A percentile compares a stretch with the other conserved stretches of the same genome.
Conservation (phyloP, 2,329 filamentous ascomycete genomes). For the Epichloe gansuensis region DNA sequence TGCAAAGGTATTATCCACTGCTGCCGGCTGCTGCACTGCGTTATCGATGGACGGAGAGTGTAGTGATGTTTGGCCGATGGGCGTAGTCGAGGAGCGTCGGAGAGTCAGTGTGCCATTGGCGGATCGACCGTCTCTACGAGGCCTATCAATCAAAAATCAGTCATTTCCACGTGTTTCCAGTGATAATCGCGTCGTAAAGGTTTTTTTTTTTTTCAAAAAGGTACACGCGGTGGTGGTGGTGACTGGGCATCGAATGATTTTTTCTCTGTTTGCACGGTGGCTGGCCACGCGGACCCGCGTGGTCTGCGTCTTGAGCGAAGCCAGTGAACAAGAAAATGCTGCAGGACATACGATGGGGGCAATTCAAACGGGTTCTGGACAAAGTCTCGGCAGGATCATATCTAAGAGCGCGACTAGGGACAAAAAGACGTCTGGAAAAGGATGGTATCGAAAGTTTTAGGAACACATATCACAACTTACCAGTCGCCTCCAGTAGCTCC, state of each 20-base stretch:
- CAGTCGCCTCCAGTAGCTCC: slow-evolving; percentile 53
- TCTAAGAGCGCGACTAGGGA: not conserved
- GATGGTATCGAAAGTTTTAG: not conserved
- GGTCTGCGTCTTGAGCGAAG: not conserved
- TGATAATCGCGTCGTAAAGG: not conserved
- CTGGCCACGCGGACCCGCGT: not conserved
- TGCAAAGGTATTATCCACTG: slow-evolving; percentile 23
- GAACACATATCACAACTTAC: slow-evolving; percentile 35
- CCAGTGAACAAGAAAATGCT: not conserved
- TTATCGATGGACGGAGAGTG: slow-evolving; percentile 22
- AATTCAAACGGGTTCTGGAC: not conserved
- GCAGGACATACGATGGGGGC: not conserved
- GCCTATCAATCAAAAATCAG: slow-evolving; percentile 27
- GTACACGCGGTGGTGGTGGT: not conserved
- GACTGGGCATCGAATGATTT: not conserved
- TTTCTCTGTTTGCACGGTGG: not conserved
- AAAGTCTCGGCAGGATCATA: not conserved
- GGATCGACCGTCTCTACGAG: slow-evolving; percentile 43
- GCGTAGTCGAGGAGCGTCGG: slow-evolving; percentile 49
- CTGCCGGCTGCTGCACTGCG: slow-evolving; percentile 25
- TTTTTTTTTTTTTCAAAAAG: not conserved
- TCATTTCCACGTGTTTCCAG: not conserved
- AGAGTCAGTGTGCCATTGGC: slow-evolving; percentile 52
- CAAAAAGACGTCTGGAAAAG: not conserved
- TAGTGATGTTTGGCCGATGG: slow-evolving; percentile 30